These are phyloP conservation scores for Sporothrix globosa DNA, from an alignment of 2,329 filamentous ascomycete species.

Conservation along the genomic window DNA sequence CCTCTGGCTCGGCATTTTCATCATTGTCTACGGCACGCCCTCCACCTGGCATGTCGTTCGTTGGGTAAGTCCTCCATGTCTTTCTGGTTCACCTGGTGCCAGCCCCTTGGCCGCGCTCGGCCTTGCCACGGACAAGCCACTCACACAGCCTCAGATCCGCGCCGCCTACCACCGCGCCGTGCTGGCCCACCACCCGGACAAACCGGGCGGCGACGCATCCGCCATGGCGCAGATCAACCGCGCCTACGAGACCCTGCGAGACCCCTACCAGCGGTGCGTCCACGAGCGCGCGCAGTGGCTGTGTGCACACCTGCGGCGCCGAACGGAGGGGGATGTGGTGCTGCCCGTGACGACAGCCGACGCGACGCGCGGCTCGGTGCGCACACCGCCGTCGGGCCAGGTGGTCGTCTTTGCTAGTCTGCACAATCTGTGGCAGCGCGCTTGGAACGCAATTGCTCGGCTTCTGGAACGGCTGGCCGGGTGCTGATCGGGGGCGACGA, in stretches of 20 bases:
- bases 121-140: not conserved
- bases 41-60: not conserved
- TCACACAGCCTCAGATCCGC: not conserved
- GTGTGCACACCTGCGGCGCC: not conserved
- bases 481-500: not conserved
- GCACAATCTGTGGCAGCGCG: not conserved
- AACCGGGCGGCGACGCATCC: not conserved
- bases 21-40: conserved; percentile 13
- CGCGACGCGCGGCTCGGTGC: too few relatives aligned
- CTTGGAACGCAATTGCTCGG: not conserved
- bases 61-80: not conserved
- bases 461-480: not conserved
- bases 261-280: conserved; percentile 1
- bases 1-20: conserved; percentile 5
- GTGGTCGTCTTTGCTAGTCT: not conserved
- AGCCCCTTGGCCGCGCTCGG: conserved; percentile 2
- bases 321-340: not conserved
- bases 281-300: conserved; percentile 4
- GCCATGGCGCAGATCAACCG: not conserved
- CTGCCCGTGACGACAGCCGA: not conserved
- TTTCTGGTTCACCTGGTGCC: not conserved
- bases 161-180: conserved; percentile 12
- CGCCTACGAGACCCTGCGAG: conserved; percentile 1
- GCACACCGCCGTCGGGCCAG: not conserved
- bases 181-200: conserved; percentile 22